Evolutionary conservation across 2,329 filamentous ascomycete species (phyloP).

Genomic region (Nemania sp.): DNA sequence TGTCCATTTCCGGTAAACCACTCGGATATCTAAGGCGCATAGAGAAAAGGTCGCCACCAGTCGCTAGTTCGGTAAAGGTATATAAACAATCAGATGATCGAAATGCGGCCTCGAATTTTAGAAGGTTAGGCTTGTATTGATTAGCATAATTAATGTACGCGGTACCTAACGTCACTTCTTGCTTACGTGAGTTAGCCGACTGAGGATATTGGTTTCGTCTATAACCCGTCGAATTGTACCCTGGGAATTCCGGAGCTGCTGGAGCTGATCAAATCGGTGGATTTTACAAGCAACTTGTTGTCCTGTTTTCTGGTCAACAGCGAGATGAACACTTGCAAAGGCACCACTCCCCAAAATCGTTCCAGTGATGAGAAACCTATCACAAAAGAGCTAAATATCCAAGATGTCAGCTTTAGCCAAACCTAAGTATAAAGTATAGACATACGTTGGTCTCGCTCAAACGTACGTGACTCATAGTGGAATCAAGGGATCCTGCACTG

Average conservation of each 20-base stretch:
- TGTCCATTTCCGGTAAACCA: slow-evolving; percentile 56
- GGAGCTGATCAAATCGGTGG: slow-evolving; percentile 60
- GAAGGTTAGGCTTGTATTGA: slow-evolving; percentile 64
- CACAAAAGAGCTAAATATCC: slow-evolving; percentile 57
- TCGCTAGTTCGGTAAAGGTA: slow-evolving; percentile 68
- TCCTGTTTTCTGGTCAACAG: slow-evolving; percentile 62
- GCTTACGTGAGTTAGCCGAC: slow-evolving; percentile 66
- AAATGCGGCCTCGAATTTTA: slow-evolving; percentile 64
- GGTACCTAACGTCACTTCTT: neutral
- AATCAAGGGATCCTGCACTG: slow-evolving; percentile 10
- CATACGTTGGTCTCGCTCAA: slow-evolving; percentile 54
- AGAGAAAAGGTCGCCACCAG: slow-evolving; percentile 66
- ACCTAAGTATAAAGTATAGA: neutral
- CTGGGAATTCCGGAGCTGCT: slow-evolving; percentile 22
- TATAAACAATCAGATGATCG: slow-evolving; percentile 63
- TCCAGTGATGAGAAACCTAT: slow-evolving; percentile 61
- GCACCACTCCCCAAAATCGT: slow-evolving; percentile 66
- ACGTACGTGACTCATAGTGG: slow-evolving; percentile 46
- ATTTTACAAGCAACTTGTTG: slow-evolving; percentile 78
- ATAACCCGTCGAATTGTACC: slow-evolving; percentile 54
- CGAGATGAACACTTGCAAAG: slow-evolving; percentile 66
- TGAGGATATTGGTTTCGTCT: slow-evolving; percentile 65
- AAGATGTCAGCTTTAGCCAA: slow-evolving; percentile 38
- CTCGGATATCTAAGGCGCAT: slow-evolving; percentile 51
- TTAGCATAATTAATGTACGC: slow-evolving; percentile 11